Evolutionary conservation across 192 early-diverging fungal genomes (phyloP), one percentile per base, ranked within the genome.

Genomic region (Podila verticillata): DNA sequence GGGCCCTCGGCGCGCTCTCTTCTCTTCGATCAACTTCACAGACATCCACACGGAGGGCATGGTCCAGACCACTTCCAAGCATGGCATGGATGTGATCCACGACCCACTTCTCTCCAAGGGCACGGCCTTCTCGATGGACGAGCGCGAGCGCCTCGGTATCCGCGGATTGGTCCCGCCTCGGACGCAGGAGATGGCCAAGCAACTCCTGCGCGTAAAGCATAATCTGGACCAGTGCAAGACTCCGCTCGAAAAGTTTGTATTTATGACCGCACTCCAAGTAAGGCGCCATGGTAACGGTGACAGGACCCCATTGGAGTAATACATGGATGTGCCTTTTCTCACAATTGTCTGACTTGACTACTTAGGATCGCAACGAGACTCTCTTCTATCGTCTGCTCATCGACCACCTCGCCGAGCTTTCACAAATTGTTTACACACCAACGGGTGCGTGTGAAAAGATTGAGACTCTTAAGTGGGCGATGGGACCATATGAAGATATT

Each of bases 181-280:
- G 15, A 71, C 83, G 19, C 86, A 87, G 62, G 86, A 87, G 57
- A 87, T 87, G 86, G 86, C 85, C 20, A 87, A 85, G 61, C 86
- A 87, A 59, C 70, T 87, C 17, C 70, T 81, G 49, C 82, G 86
- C 49, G 74, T 87, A 24, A 87, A 84, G 57, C 83, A 75, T 8
- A 87, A 87, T 71, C 68, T 87, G 66, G 80, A 83, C 59, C 73
- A 74, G 29, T 84, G 82, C 65, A 64, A 73, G 30, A 84, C 86
- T 19, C 86, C 86, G 4, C 70, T 87, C 30, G 81, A 83, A 30
- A 87, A 87, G 73, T 87, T 87, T 51, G 68, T 87, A 20, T 87
- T 87, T 36, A 81, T 87, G 64, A 81, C 86, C 2, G 86, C 84
- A 32, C 78, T 87, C 7, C 86, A 87, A 61, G 77, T 72, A 62